Conservation (phyloP, 495 filamentous ascomycete species). For the Neurospora tetraspora region DNA sequence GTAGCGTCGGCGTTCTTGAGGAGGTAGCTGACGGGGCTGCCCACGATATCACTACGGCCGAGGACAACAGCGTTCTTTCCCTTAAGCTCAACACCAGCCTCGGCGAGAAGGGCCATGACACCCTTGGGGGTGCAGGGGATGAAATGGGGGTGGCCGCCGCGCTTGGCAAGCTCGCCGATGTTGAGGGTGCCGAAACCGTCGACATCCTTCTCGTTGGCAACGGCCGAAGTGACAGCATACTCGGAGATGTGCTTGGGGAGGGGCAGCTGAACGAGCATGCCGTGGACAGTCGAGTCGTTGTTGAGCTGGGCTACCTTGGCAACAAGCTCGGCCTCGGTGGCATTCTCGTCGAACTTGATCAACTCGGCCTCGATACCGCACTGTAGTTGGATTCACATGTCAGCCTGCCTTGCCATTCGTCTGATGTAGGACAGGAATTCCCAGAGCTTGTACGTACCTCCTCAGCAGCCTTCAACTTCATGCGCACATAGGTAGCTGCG, state of each 20-base stretch:
- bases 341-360: constrained; percentile 68
- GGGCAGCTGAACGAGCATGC: constrained; percentile 89
- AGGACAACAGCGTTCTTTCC: constrained; percentile 95
- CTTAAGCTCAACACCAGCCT: constrained; percentile 68
- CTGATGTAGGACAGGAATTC: not conserved
- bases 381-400: constrained; percentile 29
- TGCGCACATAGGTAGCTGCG: constrained; percentile 92
- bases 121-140: constrained; percentile 93
- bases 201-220: constrained; percentile 91
- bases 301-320: constrained; percentile 73
- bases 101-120: constrained; percentile 83
- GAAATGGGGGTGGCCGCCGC: constrained; percentile 78
- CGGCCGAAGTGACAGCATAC: constrained; percentile 77
- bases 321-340: constrained; percentile 77
- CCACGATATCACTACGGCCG: constrained; percentile 92
- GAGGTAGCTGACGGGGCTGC: constrained; percentile 90
- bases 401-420: not conserved
- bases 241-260: constrained; percentile 83
- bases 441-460: constrained; percentile 49
- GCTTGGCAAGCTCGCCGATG: constrained; percentile 93
- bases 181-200: constrained; percentile 92
- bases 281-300: constrained; percentile 78
- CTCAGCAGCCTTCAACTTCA: constrained; percentile 95
- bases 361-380: constrained; percentile 83
- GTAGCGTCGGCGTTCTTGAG: constrained; percentile 93